phyloP scores from a whole-genome alignment of 23 red algal species.

The Gracilariopsis chorda region DNA sequence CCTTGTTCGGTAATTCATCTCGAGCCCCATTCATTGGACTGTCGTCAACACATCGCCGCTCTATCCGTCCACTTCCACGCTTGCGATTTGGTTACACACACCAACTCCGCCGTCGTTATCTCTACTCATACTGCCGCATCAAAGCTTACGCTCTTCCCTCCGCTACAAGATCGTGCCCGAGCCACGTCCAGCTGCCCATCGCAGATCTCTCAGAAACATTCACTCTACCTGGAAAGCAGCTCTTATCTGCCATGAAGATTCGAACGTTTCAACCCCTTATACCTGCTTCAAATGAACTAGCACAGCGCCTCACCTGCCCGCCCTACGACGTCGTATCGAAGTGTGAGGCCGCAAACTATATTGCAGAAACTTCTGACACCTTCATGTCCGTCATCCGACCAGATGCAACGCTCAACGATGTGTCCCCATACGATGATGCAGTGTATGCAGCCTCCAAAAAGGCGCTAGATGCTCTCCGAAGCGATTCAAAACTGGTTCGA shows the following conservation, averaged over 20 bases:
- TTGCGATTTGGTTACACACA: too few relatives aligned
- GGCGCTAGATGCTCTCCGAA: not conserved
- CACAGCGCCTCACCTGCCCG: constrained; percentile 30
- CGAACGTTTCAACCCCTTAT: constrained; percentile 30
- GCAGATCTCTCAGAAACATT: not conserved
- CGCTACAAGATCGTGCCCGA: too few relatives aligned
- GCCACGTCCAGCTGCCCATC: too few relatives aligned
- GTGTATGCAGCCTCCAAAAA: not conserved
- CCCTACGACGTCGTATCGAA: constrained; percentile 64
- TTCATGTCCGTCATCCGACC: constrained; percentile 59
- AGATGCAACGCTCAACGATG: not conserved
- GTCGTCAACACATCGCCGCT: too few relatives aligned
- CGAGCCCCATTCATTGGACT: too few relatives aligned
- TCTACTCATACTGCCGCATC: too few relatives aligned
- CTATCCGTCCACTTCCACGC: too few relatives aligned
- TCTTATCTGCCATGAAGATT: constrained; percentile 24
- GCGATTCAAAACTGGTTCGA: not conserved
- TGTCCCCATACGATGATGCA: not conserved
- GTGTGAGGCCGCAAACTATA: constrained; percentile 5
- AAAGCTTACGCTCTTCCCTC: too few relatives aligned
- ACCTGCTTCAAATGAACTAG: constrained; percentile 30
- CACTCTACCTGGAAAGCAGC: not conserved
- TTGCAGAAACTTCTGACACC: not conserved
- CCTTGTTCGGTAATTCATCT: too few relatives aligned
- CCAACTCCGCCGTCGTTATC: too few relatives aligned